These are phyloP conservation scores for Aphanomyces astaci DNA, from an alignment of 352 stramenopile genomes.

Conservation along the genomic window DNA sequence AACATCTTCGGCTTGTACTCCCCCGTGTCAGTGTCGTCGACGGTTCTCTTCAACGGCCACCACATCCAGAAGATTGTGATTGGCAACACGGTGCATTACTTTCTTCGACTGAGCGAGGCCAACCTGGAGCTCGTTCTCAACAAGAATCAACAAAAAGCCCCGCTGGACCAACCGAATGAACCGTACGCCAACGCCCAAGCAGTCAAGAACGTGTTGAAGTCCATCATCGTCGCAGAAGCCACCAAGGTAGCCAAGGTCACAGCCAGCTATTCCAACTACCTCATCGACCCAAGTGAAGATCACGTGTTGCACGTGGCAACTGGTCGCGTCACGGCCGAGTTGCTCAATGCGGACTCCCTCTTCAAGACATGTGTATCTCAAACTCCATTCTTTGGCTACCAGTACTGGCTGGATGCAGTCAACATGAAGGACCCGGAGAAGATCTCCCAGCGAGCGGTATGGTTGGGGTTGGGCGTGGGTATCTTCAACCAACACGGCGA, in stretches of 20 bases:
- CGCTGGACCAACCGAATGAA: not conserved
- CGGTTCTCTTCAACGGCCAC: not conserved
- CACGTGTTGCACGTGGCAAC: too few species aligned
- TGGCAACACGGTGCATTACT: conserved; percentile 17
- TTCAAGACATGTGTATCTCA: too few species aligned
- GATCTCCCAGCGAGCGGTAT: not conserved
- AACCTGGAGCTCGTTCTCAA: not conserved
- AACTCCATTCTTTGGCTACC: conserved; percentile 16
- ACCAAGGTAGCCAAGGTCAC: not conserved
- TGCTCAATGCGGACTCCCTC: too few species aligned
- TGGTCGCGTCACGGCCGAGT: too few species aligned
- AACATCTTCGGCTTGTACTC: conserved; percentile 17
- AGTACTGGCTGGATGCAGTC: conserved; percentile 13
- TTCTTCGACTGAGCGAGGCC: conserved; percentile 8
- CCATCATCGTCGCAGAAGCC: not conserved
- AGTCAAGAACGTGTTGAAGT: not conserved
- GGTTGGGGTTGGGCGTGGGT: not conserved
- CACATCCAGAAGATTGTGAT: not conserved
- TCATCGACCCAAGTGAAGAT: too few species aligned
- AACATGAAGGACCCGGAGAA: conserved; percentile 12
- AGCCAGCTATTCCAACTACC: not conserved
- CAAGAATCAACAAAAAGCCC: not conserved
- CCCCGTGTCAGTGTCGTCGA: too few species aligned
- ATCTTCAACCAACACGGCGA: conserved; percentile 3
- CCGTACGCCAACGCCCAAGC: not conserved